Evolutionary conservation across 352 stramenopile species (phyloP).

Genomic region (Phytophthora cajani): DNA sequence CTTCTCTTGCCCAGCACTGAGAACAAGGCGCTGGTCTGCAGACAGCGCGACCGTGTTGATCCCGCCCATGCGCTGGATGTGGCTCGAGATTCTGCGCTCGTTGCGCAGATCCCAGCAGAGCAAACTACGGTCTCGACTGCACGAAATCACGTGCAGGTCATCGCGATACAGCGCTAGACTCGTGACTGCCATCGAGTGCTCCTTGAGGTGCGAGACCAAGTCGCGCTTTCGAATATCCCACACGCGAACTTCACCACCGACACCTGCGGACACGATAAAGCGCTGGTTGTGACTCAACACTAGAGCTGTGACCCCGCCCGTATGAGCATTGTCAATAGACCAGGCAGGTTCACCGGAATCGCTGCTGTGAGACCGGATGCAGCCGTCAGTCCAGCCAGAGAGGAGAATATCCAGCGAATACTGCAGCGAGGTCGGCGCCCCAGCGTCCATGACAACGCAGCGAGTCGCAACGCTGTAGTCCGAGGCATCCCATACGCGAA

Average conservation of each 20-base stretch:
- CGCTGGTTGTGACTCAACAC: slow-evolving; percentile 91
- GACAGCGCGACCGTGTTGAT: slow-evolving; percentile 93
- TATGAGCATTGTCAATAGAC: slow-evolving; percentile 92
- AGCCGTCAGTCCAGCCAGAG: slow-evolving; percentile 91
- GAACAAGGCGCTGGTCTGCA: slow-evolving; percentile 85
- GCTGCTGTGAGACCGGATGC: slow-evolving; percentile 87
- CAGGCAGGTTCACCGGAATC: slow-evolving; percentile 87
- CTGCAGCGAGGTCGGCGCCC: slow-evolving; percentile 74
- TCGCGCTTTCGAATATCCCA: slow-evolving; percentile 94
- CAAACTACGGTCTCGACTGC: slow-evolving; percentile 89
- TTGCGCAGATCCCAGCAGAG: slow-evolving; percentile 93
- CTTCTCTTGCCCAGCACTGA: slow-evolving; percentile 93
- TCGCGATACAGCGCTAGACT: slow-evolving; percentile 89
- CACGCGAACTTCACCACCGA: slow-evolving; percentile 89
- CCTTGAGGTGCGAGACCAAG: slow-evolving; percentile 92
- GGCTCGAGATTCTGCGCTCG: slow-evolving; percentile 85
- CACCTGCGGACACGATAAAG: slow-evolving; percentile 85
- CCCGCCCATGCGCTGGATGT: slow-evolving; percentile 94
- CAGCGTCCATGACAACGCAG: slow-evolving; percentile 64
- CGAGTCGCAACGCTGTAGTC: slow-evolving; percentile 83
- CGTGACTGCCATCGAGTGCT: slow-evolving; percentile 91
- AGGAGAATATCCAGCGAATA: slow-evolving; percentile 90
- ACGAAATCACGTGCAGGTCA: slow-evolving; percentile 91
- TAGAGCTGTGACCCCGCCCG: slow-evolving; percentile 89
- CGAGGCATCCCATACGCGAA: slow-evolving; percentile 91